A percentile compares a stretch with the other conserved stretches of the same genome.
phyloP scores from a whole-genome alignment of 345 rosid genomes.

The Gossypium turneri region DNA sequence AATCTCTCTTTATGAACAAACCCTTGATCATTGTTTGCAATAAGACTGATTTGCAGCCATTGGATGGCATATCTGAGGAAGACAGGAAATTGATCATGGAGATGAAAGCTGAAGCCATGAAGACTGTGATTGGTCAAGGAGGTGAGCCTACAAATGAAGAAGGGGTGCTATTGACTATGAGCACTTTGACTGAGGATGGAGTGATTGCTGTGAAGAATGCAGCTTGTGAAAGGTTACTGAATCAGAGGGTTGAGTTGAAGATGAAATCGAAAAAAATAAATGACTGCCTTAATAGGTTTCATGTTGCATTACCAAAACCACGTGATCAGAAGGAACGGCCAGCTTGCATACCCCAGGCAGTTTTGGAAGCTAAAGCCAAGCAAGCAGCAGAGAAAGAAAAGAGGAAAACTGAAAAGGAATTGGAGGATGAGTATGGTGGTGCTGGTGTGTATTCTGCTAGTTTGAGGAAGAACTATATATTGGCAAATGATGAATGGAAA shows the following conservation, averaged over 20 bases:
- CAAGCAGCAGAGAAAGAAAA: conserved; percentile 59
- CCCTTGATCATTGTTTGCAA: conserved; percentile 90
- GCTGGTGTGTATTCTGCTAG: conserved; percentile 92
- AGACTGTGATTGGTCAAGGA: conserved; percentile 57
- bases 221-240: conserved; percentile 80
- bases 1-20: conserved; percentile 82
- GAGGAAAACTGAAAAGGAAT: conserved; percentile 67
- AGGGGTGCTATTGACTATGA: conserved; percentile 74
- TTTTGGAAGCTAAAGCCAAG: conserved; percentile 68
- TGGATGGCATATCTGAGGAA: conserved; percentile 65
- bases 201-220: conserved; percentile 82
- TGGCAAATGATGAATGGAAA: conserved; percentile 83
- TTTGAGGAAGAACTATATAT: conserved; percentile 73
- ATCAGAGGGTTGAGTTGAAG: conserved; percentile 87
- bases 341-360: conserved; percentile 68
- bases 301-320: conserved; percentile 76
- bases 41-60: conserved; percentile 91
- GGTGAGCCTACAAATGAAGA: conserved; percentile 53
- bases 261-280: conserved; percentile 95
- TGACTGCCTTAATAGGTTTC: conserved; percentile 84
- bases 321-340: conserved; percentile 68
- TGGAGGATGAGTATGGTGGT: conserved; percentile 93
- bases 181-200: conserved; percentile 80
- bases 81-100: conserved; percentile 68
- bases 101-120: conserved; percentile 83